phyloP scores from a whole-genome alignment of 1,139 yeast genomes.

The Hyphopichia wangnamkhiaoensis region DNA sequence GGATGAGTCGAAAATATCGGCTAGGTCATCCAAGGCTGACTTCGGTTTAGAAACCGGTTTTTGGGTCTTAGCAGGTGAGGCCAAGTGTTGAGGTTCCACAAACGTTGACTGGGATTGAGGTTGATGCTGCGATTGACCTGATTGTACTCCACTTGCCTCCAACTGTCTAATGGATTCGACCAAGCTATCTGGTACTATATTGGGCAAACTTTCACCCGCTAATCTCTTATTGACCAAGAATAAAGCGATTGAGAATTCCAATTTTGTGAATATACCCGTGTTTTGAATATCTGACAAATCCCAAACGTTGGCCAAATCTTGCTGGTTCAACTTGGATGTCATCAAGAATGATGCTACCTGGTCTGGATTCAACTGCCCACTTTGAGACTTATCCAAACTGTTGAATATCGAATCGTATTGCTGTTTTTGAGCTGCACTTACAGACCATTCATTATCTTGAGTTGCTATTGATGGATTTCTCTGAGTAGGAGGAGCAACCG shows the following conservation, averaged over 20 bases:
- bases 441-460: constrained; percentile 56
- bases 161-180: constrained; percentile 31
- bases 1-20: constrained; percentile 54
- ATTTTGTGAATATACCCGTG: constrained; percentile 75
- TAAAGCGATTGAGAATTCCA: constrained; percentile 92
- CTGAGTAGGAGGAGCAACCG: constrained; percentile 10
- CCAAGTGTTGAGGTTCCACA: too few species aligned
- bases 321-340: constrained; percentile 85
- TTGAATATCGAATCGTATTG: constrained; percentile 82
- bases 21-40: constrained; percentile 66
- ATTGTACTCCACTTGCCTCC: constrained; percentile 12
- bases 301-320: constrained; percentile 88
- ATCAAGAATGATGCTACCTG: constrained; percentile 88
- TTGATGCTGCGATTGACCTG: constrained; percentile 21
- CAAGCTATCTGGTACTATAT: constrained; percentile 58
- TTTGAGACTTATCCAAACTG: constrained; percentile 64
- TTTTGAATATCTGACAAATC: constrained; percentile 90
- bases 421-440: constrained; percentile 66
- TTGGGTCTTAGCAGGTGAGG: constrained; percentile 2
- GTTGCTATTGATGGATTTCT: constrained; percentile 14
- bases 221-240: constrained; percentile 83
- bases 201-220: constrained; percentile 77
- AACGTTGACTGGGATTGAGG: too few species aligned
- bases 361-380: constrained; percentile 68
- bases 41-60: constrained; percentile 23